A percentile compares a stretch with the other conserved stretches of the same genome.
phyloP scores from a whole-genome alignment of 495 filamentous ascomycete species.

The Lophiostoma macrostomum region DNA sequence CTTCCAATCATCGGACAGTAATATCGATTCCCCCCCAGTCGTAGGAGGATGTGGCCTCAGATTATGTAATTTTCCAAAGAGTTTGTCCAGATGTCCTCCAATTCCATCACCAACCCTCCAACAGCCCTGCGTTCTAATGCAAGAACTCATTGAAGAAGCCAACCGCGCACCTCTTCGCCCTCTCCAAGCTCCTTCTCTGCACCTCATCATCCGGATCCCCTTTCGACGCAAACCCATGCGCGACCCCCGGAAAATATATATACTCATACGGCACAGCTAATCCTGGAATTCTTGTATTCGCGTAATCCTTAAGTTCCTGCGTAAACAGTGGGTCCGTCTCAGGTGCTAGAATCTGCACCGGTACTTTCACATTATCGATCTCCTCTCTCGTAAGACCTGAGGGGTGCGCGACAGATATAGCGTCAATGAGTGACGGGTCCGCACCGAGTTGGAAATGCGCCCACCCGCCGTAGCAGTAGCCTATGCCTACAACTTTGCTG shows the following conservation, averaged over 20 bases:
- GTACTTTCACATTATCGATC: constrained; percentile 51
- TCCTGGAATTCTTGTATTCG: constrained; percentile 45
- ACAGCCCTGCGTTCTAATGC: too few relatives aligned
- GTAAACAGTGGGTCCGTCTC: constrained; percentile 52
- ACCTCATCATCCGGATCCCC: constrained; percentile 45
- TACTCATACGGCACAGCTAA: constrained; percentile 54
- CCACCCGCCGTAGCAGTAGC: constrained; percentile 64
- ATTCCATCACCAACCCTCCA: too few relatives aligned
- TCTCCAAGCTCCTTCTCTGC: constrained; percentile 48
- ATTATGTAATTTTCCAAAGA: too few relatives aligned
- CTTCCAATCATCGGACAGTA: too few relatives aligned
- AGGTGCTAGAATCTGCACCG: constrained; percentile 57
- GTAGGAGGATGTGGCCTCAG: too few relatives aligned
- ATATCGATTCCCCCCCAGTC: too few relatives aligned
- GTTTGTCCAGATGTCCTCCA: too few relatives aligned
- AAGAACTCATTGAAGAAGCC: constrained; percentile 46
- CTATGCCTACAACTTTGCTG: constrained; percentile 50
- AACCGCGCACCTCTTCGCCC: constrained; percentile 48
- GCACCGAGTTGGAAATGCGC: constrained; percentile 51
- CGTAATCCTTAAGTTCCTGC: constrained; percentile 51
- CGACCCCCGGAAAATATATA: constrained; percentile 55
- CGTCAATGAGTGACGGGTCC: constrained; percentile 51
- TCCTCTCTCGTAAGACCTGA: constrained; percentile 49
- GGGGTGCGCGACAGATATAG: constrained; percentile 54
- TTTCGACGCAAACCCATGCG: constrained; percentile 50